Conservation (phyloP, 2,329 filamentous ascomycete species). For the Fusarium papillatum region DNA sequence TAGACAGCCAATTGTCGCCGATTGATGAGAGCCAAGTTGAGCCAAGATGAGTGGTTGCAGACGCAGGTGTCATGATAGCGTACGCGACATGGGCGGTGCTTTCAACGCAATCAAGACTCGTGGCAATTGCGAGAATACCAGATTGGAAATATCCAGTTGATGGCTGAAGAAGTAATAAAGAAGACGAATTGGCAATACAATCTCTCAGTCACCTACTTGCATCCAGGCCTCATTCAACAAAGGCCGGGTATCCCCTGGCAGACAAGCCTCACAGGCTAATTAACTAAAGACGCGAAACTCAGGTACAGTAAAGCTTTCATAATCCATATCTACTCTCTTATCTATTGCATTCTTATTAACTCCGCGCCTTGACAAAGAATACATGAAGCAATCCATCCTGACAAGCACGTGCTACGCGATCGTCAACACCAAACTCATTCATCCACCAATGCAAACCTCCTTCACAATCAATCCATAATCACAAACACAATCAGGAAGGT, state of each 20-base stretch:
- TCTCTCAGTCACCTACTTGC: too few relatives aligned
- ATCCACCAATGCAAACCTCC: not conserved
- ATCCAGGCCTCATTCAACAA: too few relatives aligned
- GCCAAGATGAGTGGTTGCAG: not conserved
- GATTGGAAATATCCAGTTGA: too few relatives aligned
- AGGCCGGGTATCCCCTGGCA: too few relatives aligned
- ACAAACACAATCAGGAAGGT: not conserved
- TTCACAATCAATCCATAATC: not conserved
- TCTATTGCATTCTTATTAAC: not conserved
- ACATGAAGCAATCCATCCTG: conserved; percentile 12
- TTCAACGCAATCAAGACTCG: not conserved
- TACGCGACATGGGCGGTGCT: not conserved
- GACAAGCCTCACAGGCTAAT: not conserved
- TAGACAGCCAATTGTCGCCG: not conserved
- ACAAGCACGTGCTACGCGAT: conserved; percentile 16
- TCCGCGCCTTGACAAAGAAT: not conserved
- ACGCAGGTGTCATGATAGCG: conserved; percentile 30
- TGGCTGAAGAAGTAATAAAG: too few relatives aligned
- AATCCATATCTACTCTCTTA: not conserved
- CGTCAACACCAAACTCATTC: not conserved
- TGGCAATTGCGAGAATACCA: not conserved
- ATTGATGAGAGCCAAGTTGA: not conserved
- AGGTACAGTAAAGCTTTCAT: not conserved
- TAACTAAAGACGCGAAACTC: not conserved
- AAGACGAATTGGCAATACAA: too few relatives aligned